Conservation (phyloP, 148 eudicot genomes). For the Rhododendron kiyosumense region DNA sequence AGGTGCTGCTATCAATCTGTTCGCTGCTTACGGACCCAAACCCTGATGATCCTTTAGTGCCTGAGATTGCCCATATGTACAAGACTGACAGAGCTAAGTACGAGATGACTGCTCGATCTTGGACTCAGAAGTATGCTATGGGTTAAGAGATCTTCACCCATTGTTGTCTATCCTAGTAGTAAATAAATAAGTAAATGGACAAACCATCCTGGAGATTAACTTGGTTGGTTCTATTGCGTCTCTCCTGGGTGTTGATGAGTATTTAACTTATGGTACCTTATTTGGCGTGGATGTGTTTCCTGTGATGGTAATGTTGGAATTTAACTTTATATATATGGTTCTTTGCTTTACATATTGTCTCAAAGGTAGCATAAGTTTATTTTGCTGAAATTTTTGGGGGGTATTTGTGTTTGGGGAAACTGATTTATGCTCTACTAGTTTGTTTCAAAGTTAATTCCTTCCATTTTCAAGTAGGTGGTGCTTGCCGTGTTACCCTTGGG, state of each 20-base stretch:
- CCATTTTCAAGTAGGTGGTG: background rate
- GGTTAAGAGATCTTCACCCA: background rate
- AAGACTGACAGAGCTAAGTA: slow-evolving; percentile 45
- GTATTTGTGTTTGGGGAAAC: background rate
- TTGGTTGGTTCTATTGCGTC: background rate
- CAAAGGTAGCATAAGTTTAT: background rate
- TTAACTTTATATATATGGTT: background rate
- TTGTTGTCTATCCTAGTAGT: background rate
- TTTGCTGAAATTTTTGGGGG: background rate
- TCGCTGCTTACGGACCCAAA: slow-evolving; percentile 45
- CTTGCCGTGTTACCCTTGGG: background rate
- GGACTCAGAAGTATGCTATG: slow-evolving; percentile 56
- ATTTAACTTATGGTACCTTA: background rate
- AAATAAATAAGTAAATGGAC: slow-evolving; percentile 8
- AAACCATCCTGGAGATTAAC: background rate
- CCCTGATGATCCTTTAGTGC: slow-evolving; percentile 49
- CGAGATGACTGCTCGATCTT: slow-evolving; percentile 45
- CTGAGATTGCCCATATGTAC: slow-evolving; percentile 50
- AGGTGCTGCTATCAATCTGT: slow-evolving; percentile 47
- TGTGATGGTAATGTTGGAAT: background rate
- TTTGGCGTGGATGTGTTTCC: background rate
- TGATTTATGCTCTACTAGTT: background rate
- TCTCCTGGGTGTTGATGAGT: slow-evolving; percentile 9
- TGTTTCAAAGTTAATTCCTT: background rate
- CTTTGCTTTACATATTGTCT: background rate